These are phyloP conservation scores for Delitschia confertaspora DNA, from an alignment of 495 filamentous ascomycete genomes.

Conservation along the genomic window DNA sequence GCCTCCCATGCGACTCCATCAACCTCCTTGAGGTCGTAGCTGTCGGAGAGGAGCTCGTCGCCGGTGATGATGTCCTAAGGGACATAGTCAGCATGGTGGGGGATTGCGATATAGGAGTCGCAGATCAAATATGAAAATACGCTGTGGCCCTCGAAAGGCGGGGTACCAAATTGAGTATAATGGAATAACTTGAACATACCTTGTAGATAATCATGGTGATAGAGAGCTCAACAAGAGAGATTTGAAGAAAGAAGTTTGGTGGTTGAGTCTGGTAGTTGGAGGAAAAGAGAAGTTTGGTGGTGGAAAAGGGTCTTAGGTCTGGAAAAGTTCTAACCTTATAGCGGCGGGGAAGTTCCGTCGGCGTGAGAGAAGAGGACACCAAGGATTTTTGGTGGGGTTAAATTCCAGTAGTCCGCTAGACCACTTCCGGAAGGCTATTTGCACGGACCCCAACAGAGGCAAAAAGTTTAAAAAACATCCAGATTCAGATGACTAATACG, in stretches of 20 bases:
- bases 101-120: too few species aligned
- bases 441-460: too few species aligned
- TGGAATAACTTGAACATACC: conserved; percentile 42
- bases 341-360: not conserved
- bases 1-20: conserved; percentile 75
- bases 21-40: conserved; percentile 66
- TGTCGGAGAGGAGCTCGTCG: conserved; percentile 95
- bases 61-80: conserved; percentile 75
- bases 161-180: conserved; percentile 1
- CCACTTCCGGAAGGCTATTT: too few species aligned
- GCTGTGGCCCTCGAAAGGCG: conserved; percentile 7
- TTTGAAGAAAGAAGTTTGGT: not conserved
- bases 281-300: not conserved
- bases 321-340: not conserved
- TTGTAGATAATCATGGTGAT: conserved; percentile 85
- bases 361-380: conserved; percentile 1
- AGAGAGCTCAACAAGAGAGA: conserved; percentile 12
- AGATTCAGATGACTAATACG: too few species aligned
- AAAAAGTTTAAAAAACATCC: too few species aligned
- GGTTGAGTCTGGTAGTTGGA: not conserved
- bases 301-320: not conserved
- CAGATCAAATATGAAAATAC: conserved; percentile 1
- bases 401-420: too few species aligned
- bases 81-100: conserved; percentile 5
- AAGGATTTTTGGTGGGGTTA: conserved; percentile 16